Conservation (phyloP, 192 early-diverging fungal genomes). For the Podochytrium sp. region DNA sequence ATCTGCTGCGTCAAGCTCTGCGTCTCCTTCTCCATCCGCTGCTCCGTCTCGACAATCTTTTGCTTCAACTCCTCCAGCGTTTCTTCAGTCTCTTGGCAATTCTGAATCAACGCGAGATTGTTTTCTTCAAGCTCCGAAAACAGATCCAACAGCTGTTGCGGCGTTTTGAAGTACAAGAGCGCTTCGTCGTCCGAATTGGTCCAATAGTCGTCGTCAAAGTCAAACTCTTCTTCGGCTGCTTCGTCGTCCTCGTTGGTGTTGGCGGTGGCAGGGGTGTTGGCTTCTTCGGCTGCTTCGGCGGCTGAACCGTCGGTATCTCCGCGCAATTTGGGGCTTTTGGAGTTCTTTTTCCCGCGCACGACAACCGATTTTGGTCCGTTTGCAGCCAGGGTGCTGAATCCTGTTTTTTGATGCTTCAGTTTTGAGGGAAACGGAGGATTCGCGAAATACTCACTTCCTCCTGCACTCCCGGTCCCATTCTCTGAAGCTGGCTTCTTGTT, state of each 20-base stretch:
- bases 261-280: slow-evolving; percentile 2
- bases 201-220: slow-evolving; percentile 36
- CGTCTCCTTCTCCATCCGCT: slow-evolving; percentile 59
- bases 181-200: slow-evolving; percentile 45
- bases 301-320: slow-evolving; percentile 7
- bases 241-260: background rate
- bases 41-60: slow-evolving; percentile 58
- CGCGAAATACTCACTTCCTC: no score
- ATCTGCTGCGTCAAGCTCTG: slow-evolving; percentile 59
- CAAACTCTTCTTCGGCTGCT: slow-evolving; percentile 29
- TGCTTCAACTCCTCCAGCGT: slow-evolving; percentile 58
- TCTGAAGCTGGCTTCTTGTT: background rate
- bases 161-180: slow-evolving; percentile 53
- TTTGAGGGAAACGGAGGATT: no score
- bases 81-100: slow-evolving; percentile 67
- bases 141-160: slow-evolving; percentile 60
- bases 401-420: no score
- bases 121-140: slow-evolving; percentile 67
- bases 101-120: slow-evolving; percentile 63
- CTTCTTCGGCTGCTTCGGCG: slow-evolving; percentile 13
- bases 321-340: background rate
- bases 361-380: background rate
- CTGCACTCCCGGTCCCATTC: background rate
- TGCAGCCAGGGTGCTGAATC: background rate
- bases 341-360: background rate